Evolutionary conservation across 805 yeast genomes (phyloP).

Genomic region (Starmerella potacharoeniae): DNA sequence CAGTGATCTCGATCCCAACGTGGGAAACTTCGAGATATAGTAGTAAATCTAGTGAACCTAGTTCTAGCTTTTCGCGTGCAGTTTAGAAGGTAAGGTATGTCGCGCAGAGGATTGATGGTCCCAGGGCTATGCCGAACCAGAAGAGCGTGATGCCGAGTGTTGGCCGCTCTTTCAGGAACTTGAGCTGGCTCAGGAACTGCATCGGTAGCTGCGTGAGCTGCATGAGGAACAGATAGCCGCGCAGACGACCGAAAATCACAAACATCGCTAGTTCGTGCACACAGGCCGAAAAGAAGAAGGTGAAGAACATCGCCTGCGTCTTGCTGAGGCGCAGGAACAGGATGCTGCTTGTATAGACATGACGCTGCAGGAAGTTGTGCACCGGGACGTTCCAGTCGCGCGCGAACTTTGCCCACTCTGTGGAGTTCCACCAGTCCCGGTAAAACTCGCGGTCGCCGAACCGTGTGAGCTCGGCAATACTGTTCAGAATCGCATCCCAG

Average conservation of each 20-base stretch:
- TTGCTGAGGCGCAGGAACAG: constrained; percentile 60
- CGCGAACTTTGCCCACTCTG: constrained; percentile 86
- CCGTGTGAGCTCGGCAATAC: constrained; percentile 73
- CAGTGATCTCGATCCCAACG: no score
- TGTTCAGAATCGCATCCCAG: constrained; percentile 90
- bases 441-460: constrained; percentile 90
- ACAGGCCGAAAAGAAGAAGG: constrained; percentile 53
- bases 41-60: background rate
- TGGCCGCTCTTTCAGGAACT: constrained; percentile 42
- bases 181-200: constrained; percentile 50
- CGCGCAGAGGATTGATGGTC: constrained; percentile 81
- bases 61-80: background rate
- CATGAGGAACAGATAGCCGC: constrained; percentile 68
- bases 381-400: constrained; percentile 94
- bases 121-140: constrained; percentile 84
- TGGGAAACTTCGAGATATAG: no score
- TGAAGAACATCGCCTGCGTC: constrained; percentile 53
- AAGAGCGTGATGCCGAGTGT: constrained; percentile 70
- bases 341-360: constrained; percentile 85
- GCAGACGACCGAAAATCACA: constrained; percentile 62
- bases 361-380: constrained; percentile 76
- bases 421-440: constrained; percentile 96
- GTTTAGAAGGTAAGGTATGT: constrained; percentile 61
- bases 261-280: constrained; percentile 91
- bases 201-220: constrained; percentile 87